Evolutionary conservation across 2,329 filamentous ascomycete genomes (phyloP).

Genomic region (Beauveria varroae): DNA sequence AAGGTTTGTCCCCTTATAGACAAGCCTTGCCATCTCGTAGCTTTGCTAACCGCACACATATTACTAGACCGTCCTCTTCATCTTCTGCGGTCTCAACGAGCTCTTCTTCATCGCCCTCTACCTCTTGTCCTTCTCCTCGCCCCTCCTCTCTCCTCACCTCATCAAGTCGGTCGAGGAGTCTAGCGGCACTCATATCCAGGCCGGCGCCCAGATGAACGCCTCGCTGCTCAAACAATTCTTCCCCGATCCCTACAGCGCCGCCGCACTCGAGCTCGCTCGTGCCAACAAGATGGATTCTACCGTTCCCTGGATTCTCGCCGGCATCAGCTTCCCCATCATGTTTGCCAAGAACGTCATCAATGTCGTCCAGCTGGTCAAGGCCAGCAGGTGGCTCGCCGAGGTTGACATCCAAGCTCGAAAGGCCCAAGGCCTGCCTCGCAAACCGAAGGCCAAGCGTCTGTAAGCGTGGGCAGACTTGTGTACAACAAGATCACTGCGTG

Average conservation of each 20-base stretch:
- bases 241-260: constrained; percentile 83
- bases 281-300: constrained; percentile 86
- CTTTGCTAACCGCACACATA: neutral
- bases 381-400: constrained; percentile 85
- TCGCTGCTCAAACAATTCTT: constrained; percentile 69
- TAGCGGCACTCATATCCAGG: constrained; percentile 46
- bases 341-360: constrained; percentile 89
- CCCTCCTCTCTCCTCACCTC: constrained; percentile 78
- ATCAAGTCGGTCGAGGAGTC: constrained; percentile 53
- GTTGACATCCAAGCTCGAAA: constrained; percentile 67
- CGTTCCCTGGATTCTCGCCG: constrained; percentile 62
- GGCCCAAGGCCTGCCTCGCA: constrained; percentile 44
- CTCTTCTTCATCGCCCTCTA: constrained; percentile 98
- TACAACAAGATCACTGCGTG: neutral
- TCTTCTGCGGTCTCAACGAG: constrained; percentile 87
- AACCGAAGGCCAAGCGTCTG: constrained; percentile 21
- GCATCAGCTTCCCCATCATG: constrained; percentile 81
- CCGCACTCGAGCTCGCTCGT: constrained; percentile 82
- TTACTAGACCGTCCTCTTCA: constrained; percentile 74
- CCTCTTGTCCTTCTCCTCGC: constrained; percentile 92
- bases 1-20: constrained; percentile 55
- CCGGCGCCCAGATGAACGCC: constrained; percentile 62
- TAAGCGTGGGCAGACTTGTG: neutral
- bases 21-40: neutral
- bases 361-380: constrained; percentile 86